Conservation (phyloP, 352 stramenopile genomes). For the Pythium rhizo-oryzae region DNA sequence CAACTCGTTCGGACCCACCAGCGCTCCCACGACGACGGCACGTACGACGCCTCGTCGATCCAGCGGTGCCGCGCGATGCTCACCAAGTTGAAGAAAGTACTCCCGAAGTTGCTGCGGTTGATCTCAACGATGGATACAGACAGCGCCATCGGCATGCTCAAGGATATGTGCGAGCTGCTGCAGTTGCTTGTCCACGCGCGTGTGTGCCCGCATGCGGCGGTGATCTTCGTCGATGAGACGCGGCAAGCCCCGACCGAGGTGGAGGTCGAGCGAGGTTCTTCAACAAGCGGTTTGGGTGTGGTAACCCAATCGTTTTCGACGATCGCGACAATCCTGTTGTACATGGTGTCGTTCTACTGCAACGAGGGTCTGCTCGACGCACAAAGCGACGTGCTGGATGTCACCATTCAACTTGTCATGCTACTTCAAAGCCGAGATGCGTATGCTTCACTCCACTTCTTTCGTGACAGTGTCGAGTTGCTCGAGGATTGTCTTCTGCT, state of each 20-base stretch:
- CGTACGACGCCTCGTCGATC: slow-evolving; percentile 17
- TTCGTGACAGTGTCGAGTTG: slow-evolving; percentile 28
- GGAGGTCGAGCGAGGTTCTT: not conserved
- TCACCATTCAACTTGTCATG: slow-evolving; percentile 27
- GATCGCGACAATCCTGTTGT: slow-evolving; percentile 33
- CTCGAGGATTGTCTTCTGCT: slow-evolving; percentile 37
- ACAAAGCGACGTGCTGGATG: slow-evolving; percentile 19
- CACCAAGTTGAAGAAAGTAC: slow-evolving; percentile 29
- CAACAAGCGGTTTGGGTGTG: not conserved
- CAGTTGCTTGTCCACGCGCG: slow-evolving; percentile 29
- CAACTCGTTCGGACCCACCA: slow-evolving; percentile 23
- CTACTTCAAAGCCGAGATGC: slow-evolving; percentile 28
- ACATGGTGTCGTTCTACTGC: slow-evolving; percentile 33
- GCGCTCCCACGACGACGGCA: slow-evolving; percentile 28
- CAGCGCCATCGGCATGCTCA: slow-evolving; percentile 19
- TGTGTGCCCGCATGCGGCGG: slow-evolving; percentile 26
- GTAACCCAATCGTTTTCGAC: slow-evolving; percentile 29
- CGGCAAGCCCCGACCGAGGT: not conserved
- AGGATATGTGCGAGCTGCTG: slow-evolving; percentile 30
- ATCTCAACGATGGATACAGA: slow-evolving; percentile 14
- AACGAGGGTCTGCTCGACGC: slow-evolving; percentile 24
- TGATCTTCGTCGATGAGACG: slow-evolving; percentile 28
- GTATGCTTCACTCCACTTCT: slow-evolving; percentile 33
- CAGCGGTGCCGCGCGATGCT: slow-evolving; percentile 30
- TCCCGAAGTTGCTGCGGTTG: slow-evolving; percentile 28